Percentiles rank a stretch among this genome's conserved stretches.
These are phyloP conservation scores for Cyanodermella asteris DNA, from an alignment of 2,329 filamentous ascomycete species.

Conservation along the genomic window DNA sequence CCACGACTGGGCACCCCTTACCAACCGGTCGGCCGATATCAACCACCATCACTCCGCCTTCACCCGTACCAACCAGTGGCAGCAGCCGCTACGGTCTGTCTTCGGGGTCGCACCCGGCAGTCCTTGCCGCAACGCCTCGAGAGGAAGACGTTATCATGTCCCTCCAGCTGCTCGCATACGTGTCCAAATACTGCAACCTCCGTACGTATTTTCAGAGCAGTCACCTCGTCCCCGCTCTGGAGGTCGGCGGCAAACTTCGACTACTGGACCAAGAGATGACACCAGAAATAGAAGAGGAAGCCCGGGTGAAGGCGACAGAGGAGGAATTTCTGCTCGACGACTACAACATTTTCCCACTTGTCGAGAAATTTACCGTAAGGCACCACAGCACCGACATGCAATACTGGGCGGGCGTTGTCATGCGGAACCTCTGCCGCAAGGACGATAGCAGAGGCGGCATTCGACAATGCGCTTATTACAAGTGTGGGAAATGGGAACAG, in stretches of 20 bases:
- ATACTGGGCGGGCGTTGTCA: slow-evolving; percentile 97
- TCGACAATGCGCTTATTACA: slow-evolving; percentile 89
- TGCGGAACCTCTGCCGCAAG: slow-evolving; percentile 95
- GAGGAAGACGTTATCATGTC: slow-evolving; percentile 98
- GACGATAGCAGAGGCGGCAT: slow-evolving; percentile 89
- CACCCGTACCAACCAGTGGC: slow-evolving; percentile 46
- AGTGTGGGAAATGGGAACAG: slow-evolving; percentile 97
- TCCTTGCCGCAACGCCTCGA: slow-evolving; percentile 77
- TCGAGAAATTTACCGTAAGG: slow-evolving; percentile 93
- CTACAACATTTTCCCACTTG: slow-evolving; percentile 93
- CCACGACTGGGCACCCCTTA: slow-evolving; percentile 49
- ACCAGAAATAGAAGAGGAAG: slow-evolving; percentile 29
- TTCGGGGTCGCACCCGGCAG: slow-evolving; percentile 45
- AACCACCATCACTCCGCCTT: slow-evolving; percentile 49
- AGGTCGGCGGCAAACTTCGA: slow-evolving; percentile 68
- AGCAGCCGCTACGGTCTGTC: slow-evolving; percentile 65
- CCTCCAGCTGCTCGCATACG: slow-evolving; percentile 83
- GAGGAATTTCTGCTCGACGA: slow-evolving; percentile 86
- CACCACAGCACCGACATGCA: slow-evolving; percentile 96
- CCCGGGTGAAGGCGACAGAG: slow-evolving; percentile 55
- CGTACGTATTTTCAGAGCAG: slow-evolving; percentile 88
- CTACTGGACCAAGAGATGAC: slow-evolving; percentile 51
- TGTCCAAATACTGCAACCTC: slow-evolving; percentile 95
- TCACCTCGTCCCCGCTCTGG: slow-evolving; percentile 76
- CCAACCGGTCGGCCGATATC: slow-evolving; percentile 38